Base-by-base conservation (phyloP, 306 rosid species). In the Rosa lucieae region DNA sequence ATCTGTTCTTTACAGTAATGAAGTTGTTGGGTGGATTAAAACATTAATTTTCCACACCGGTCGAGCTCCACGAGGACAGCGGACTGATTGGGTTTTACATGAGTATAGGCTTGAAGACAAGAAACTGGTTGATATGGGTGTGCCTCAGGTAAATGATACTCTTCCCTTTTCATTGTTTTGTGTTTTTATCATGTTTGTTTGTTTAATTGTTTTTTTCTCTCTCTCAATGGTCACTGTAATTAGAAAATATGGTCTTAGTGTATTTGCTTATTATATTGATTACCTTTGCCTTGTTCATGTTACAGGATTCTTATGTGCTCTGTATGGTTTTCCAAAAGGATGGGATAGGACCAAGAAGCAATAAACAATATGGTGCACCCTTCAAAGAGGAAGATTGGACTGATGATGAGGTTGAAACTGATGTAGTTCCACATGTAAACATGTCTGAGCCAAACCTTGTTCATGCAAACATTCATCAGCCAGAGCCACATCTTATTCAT, bases 21-120 rank as follows among this genome's bases (percentile, higher is more conserved):
- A 23, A 32, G 78, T 80, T 39, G 97, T 87, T n/a, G 99, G 98
- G 70, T 77, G 58, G 83, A 90, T 83, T 65, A 92, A 86, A 83
- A 91, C 97, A 5, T 71, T 95, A 84, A 76, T 93, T 21, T 95
- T 91, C 82, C 93, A 92, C 80, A 63, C 0, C 0, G 97, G 97
- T 5, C 77, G 29, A 74, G 84, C 97, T 0, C 92, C 89, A 6
- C 67, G 18, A 32, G 97, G 97, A 72, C 80, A 53, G 3, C 86
- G 93, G 63, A 95, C 99, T 2, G 74, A 95, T 85, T 95, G 99
- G 99, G 98, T 92, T 26, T 84, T 95, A 90, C 96, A 92, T 26
- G 98, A 95, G 76, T 95, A 78, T 74, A 86, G 94, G 83, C 88
- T 92, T 71, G 88, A 87, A 58, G 87, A 86, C 51, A 72, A 89